Conservation (phyloP, 225 moss, liverwort and hornwort species). For the Bryoerythrophyllum caledonicum region DNA sequence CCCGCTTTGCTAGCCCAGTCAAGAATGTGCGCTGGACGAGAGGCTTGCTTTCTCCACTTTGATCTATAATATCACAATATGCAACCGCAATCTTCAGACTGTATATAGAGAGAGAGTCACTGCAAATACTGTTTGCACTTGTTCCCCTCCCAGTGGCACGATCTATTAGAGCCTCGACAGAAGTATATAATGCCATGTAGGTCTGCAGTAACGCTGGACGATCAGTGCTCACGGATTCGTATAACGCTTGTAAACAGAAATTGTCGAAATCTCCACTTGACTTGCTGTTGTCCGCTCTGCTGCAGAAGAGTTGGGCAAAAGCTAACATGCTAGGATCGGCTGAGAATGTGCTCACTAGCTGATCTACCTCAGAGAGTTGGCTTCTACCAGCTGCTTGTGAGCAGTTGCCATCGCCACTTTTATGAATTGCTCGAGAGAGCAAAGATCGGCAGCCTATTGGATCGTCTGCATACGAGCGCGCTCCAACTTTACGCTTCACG, state of each 20-base stretch:
- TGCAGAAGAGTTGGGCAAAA: conserved; percentile 89
- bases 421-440: conserved; percentile 89
- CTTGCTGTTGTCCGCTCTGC: conserved; percentile 66
- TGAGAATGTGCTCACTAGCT: conserved; percentile 96
- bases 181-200: conserved; percentile 83
- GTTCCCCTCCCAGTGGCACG: conserved; percentile 81
- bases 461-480: conserved; percentile 90
- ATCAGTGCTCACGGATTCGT: conserved; percentile 95
- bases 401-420: conserved; percentile 47
- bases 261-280: conserved; percentile 70
- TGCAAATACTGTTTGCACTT: conserved; percentile 70
- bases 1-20: conserved; percentile 82
- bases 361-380: conserved; percentile 84
- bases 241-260: conserved; percentile 87
- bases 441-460: conserved; percentile 97
- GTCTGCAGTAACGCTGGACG: conserved; percentile 93
- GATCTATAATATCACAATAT: conserved; percentile 74
- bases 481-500: conserved; percentile 97
- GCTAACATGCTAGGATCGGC: conserved; percentile 98
- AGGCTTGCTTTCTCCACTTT: conserved; percentile 52
- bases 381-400: conserved; percentile 37
- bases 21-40: conserved; percentile 87
- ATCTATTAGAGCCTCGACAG: conserved; percentile 74
- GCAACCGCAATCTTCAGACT: conserved; percentile 91
- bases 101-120: conserved; percentile 77